Evolutionary conservation across 352 stramenopile genomes (phyloP).

Genomic region (Globisporangium recalcitrans): DNA sequence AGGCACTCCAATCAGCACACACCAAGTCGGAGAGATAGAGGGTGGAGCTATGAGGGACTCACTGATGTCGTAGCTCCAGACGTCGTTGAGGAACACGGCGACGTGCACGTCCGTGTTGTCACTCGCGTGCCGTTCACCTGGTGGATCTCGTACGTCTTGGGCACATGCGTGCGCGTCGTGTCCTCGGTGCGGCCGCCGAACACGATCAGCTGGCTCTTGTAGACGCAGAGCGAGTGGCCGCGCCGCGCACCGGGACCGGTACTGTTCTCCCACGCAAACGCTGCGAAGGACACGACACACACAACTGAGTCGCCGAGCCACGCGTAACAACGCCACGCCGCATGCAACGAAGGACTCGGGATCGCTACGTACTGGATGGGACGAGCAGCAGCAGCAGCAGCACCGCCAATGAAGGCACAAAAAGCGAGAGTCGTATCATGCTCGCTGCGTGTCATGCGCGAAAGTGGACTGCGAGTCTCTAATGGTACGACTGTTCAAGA

Average conservation of each 20-base stretch:
- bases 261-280: slow-evolving; percentile 37
- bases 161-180: slow-evolving; percentile 77
- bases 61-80: slow-evolving; percentile 95
- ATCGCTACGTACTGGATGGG: background rate
- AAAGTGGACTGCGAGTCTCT: background rate
- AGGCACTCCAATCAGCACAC: background rate
- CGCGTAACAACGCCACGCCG: background rate
- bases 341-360: background rate
- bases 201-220: slow-evolving; percentile 78
- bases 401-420: background rate
- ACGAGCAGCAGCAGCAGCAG: background rate
- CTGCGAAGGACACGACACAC: background rate
- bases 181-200: slow-evolving; percentile 93
- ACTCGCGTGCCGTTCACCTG: slow-evolving; percentile 48
- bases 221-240: slow-evolving; percentile 87
- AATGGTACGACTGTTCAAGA: background rate
- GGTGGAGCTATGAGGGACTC: slow-evolving; percentile 13
- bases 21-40: background rate
- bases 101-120: slow-evolving; percentile 60
- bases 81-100: slow-evolving; percentile 93
- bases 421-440: background rate
- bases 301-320: background rate
- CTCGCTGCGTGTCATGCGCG: background rate
- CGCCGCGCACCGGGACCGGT: slow-evolving; percentile 62
- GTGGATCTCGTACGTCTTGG: slow-evolving; percentile 90